Evolutionary conservation across 768 basidiomycete species (phyloP).

Genomic region (Kwoniella sp.): DNA sequence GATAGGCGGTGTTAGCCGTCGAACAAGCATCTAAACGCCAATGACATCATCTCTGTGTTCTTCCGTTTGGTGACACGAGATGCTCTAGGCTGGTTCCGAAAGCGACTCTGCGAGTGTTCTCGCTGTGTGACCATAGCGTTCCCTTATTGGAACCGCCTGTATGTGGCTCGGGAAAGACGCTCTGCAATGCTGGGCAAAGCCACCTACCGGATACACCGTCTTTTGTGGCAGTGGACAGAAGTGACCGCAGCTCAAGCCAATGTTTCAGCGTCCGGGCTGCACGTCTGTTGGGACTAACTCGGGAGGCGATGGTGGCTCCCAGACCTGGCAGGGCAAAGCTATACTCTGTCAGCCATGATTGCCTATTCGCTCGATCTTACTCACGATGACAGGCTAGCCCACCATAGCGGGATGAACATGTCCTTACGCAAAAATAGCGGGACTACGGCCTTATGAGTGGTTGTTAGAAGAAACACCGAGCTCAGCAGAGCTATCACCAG

Average conservation of each 20-base stretch:
- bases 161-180: not conserved
- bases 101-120: too few species aligned
- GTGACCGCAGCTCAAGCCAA: conserved; percentile 1
- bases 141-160: too few species aligned
- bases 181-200: not conserved
- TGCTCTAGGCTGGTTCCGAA: too few species aligned
- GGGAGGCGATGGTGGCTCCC: not conserved
- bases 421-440: not conserved
- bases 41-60: too few species aligned
- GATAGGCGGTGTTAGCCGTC: too few species aligned
- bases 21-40: not conserved
- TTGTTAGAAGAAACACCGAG: not conserved
- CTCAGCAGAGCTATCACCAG: not conserved
- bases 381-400: not conserved
- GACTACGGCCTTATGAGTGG: not conserved
- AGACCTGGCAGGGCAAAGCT: not conserved
- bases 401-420: conserved; percentile 1
- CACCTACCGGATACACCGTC: not conserved
- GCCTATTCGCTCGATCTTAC: not conserved
- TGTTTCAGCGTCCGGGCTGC: not conserved
- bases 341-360: not conserved
- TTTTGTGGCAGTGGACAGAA: not conserved
- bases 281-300: conserved; percentile 7
- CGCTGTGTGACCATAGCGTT: too few species aligned
- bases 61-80: too few species aligned